phyloP scores from a whole-genome alignment of 345 rosid genomes.

The Excoecaria cochinchinensis region DNA sequence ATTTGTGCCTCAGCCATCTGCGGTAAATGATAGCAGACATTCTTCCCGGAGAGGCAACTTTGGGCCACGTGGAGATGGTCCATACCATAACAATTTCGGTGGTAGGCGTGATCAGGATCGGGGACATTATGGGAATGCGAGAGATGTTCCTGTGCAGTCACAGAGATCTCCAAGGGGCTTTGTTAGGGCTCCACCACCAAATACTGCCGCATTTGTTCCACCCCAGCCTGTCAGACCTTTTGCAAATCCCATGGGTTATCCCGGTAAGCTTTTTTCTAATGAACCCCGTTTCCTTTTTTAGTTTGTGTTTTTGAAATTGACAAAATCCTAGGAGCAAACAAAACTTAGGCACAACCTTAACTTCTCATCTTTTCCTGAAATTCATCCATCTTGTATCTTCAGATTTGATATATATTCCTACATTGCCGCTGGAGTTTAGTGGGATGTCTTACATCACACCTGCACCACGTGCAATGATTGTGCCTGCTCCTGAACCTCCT shows the following conservation, averaged over 20 bases:
- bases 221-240: conserved; percentile 38
- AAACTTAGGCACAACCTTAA: too few relatives aligned
- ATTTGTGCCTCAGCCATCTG: conserved; percentile 39
- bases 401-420: conserved; percentile 39
- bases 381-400: conserved; percentile 18
- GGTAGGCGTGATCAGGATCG: conserved; percentile 52
- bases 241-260: conserved; percentile 38
- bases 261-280: conserved; percentile 33
- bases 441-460: conserved; percentile 38
- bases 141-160: conserved; percentile 47
- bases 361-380: background rate
- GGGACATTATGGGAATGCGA: conserved; percentile 41
- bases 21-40: conserved; percentile 38
- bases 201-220: conserved; percentile 33
- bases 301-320: too few relatives aligned
- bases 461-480: conserved; percentile 32
- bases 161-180: conserved; percentile 55
- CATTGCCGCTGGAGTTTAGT: conserved; percentile 44
- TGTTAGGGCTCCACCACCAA: conserved; percentile 46
- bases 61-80: conserved; percentile 53
- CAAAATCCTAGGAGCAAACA: background rate
- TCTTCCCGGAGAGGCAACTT: conserved; percentile 47
- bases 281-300: too few relatives aligned
- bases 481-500: conserved; percentile 38
- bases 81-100: conserved; percentile 40